phyloP scores from a whole-genome alignment of 257 asterid species.

The Hygrophila difformis region DNA sequence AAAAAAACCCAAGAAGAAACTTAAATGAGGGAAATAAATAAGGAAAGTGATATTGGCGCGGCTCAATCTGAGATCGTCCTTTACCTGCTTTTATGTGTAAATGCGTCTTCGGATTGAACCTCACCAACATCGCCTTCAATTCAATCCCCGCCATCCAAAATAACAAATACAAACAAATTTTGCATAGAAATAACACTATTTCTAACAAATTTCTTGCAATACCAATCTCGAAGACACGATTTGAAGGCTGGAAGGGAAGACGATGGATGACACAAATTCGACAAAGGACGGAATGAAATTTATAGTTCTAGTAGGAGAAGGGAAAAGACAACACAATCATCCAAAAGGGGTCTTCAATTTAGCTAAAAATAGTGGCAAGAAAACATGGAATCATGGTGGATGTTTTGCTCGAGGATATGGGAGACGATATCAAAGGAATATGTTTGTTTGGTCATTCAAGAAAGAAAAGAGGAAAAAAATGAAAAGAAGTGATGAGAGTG shows the following conservation, averaged over 20 bases:
- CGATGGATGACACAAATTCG: no score
- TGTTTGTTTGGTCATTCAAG: neutral
- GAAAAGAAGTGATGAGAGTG: neutral
- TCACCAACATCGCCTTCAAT: constrained; percentile 87
- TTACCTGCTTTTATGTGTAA: constrained; percentile 32
- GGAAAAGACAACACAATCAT: constrained; percentile 17
- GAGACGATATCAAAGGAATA: neutral
- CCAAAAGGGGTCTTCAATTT: no score
- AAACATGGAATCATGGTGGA: constrained; percentile 15
- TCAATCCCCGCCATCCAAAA: no score
- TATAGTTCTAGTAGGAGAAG: constrained; percentile 11
- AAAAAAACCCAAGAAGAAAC: no score
- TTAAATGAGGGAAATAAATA: no score
- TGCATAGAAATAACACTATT: no score
- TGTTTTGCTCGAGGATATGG: neutral
- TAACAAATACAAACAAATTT: neutral
- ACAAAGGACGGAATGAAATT: no score
- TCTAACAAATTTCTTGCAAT: no score
- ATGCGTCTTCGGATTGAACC: constrained; percentile 90
- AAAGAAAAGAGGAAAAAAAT: neutral
- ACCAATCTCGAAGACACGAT: no score
- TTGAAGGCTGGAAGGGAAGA: no score
- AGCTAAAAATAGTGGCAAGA: neutral
- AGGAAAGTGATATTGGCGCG: constrained; percentile 87
- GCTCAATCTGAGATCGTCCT: constrained; percentile 82